Conservation (phyloP, 768 basidiomycete genomes). For the Galerina sulciceps region DNA sequence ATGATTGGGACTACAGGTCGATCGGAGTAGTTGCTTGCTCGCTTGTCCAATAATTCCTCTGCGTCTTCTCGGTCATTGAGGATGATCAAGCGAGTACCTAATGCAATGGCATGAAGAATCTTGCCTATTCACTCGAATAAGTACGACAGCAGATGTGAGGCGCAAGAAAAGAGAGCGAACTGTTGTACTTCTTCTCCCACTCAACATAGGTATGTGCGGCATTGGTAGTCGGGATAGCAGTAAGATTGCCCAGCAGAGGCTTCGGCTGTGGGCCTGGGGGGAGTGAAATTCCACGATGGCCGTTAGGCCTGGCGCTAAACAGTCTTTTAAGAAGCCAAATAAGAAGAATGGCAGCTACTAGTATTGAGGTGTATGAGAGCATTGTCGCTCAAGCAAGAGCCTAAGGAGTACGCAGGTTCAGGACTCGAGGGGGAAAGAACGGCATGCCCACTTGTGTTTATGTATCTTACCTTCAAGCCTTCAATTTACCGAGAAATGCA, state of each 20-base stretch:
- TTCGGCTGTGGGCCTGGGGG: slow-evolving; percentile 23
- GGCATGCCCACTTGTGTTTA: too few relatives aligned
- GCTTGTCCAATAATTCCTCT: slow-evolving; percentile 40
- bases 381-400: too few relatives aligned
- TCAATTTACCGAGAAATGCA: too few relatives aligned
- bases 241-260: slow-evolving; percentile 24
- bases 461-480: too few relatives aligned
- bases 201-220: background rate
- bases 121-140: too few relatives aligned
- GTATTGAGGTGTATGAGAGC: too few relatives aligned
- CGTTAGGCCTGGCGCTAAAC: background rate
- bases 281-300: background rate
- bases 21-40: slow-evolving; percentile 48
- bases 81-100: slow-evolving; percentile 26
- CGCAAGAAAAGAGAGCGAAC: background rate
- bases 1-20: slow-evolving; percentile 34
- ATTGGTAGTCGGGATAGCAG: slow-evolving; percentile 1
- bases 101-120: slow-evolving; percentile 22
- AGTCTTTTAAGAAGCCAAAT: background rate
- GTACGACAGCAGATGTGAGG: too few relatives aligned
- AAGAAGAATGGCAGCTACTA: background rate
- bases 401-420: too few relatives aligned
- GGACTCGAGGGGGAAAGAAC: too few relatives aligned
- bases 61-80: too few relatives aligned
- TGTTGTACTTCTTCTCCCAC: slow-evolving; percentile 10